Base-by-base conservation (phyloP, 2,329 filamentous ascomycete genomes). In the Cercospora sp. region DNA sequence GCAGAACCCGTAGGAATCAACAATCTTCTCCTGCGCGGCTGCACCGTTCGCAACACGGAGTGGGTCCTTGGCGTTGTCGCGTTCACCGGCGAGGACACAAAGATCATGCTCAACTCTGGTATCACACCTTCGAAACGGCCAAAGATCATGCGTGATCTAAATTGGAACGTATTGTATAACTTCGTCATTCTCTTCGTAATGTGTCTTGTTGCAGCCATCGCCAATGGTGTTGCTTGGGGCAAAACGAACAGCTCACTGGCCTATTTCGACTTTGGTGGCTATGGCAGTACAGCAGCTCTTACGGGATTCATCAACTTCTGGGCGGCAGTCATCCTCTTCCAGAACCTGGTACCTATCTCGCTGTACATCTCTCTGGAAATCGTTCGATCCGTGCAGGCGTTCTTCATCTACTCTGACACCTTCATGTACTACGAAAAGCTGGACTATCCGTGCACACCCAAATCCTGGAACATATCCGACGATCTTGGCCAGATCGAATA, bases 41-140 rank as follows among this genome's bases (percentile, higher is more conserved):
- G 93, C 81, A 96, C 93, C 74, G 82, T 99, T 60, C 89, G 94
- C 72, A 99, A 98, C 79, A 99, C 95, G 0, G 94, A 98, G 77
- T 99, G 95, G 95, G 86, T 93, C 64, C 86, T 99, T 5, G 95
- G 94, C 63, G 87, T 99, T 3, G 94, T 98, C 60, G 84, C 97
- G 18, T 99, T 97, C 81, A 98, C 95, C 13, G 95, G 95, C 36
- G 89, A 94, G 76, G 94, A 99, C 79, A 97, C 94, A 36, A 99
- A 98, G 82, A 98, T 97, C 79, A 99, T 99, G 95, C 91, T 97
- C 83, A 99, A 99, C 78, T 92, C 95, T 30, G 95, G 95, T 68
- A 90, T 94, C 70, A 99, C 95, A 1, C 95, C 96, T 12, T 97
- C 89, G 78, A 99, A 99, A 83, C 91, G 94, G 70, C 89, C 95